These are phyloP conservation scores for Colletotrichum siamense DNA, from an alignment of 2,329 filamentous ascomycete genomes.

Conservation along the genomic window DNA sequence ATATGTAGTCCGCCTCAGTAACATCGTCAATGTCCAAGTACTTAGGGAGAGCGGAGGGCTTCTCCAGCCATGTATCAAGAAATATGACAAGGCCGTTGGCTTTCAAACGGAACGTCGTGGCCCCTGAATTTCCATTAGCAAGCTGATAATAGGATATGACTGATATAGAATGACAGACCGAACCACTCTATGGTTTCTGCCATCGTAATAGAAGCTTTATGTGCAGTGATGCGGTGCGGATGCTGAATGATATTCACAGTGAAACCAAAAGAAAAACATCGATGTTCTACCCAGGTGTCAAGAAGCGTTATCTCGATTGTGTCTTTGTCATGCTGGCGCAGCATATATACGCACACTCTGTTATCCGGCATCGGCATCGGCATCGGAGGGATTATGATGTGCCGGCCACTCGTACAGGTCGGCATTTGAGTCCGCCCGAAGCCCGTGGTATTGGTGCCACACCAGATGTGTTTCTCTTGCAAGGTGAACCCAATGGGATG, in stretches of 20 bases:
- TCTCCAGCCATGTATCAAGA: not conserved
- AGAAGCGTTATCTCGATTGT: no score
- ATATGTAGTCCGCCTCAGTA: constrained; percentile 27
- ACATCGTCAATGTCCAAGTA: constrained; percentile 25
- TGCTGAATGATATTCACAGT: fast-evolving
- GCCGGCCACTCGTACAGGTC: not conserved
- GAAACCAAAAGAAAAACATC: not conserved
- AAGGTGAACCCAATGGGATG: not conserved
- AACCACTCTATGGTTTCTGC: not conserved
- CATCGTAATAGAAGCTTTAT: not conserved
- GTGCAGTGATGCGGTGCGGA: not conserved
- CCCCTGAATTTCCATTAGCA: not conserved
- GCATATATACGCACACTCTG: not conserved
- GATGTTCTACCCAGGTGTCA: not conserved
- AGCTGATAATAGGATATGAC: not conserved
- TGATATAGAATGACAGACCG: not conserved
- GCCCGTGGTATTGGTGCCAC: not conserved
- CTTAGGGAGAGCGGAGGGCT: not conserved
- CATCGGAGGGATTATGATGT: not conserved
- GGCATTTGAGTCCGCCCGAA: not conserved
- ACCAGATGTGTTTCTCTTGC: not conserved
- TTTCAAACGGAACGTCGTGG: not conserved
- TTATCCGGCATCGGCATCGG: not conserved
- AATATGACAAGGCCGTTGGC: not conserved
- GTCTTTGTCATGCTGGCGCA: fast-evolving